Evolutionary conservation across 306 rosid species (phyloP).

Genomic region (Spatholobus suberectus): DNA sequence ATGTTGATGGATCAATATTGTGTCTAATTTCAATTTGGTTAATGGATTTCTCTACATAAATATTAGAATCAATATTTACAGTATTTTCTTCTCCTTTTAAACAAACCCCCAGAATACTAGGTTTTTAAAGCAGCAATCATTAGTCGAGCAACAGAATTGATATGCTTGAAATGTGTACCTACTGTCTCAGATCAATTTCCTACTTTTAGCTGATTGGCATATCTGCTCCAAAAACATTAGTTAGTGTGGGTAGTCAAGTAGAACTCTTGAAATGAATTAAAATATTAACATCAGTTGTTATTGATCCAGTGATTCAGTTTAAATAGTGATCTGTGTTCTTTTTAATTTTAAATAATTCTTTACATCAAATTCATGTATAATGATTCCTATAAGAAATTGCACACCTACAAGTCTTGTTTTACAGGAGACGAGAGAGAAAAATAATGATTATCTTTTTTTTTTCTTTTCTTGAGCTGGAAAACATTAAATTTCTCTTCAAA

Average conservation of each 20-base stretch:
- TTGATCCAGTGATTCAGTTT: neutral
- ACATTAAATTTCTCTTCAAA: neutral
- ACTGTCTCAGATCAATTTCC: neutral
- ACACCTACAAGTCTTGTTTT: neutral
- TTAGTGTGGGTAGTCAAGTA: neutral
- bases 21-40: neutral
- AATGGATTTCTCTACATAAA: neutral
- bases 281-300: neutral
- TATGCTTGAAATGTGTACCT: neutral
- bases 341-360: neutral
- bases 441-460: neutral
- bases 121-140: neutral
- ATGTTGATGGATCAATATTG: neutral
- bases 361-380: neutral
- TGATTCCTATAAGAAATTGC: neutral
- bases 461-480: neutral
- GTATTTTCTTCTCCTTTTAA: neutral
- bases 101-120: neutral
- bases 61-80: neutral
- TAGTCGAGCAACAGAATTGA: neutral
- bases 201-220: neutral
- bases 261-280: neutral
- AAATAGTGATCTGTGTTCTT: neutral
- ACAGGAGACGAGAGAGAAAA: neutral
- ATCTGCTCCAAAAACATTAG: too few relatives aligned